Conservation (phyloP, 2,329 filamentous ascomycete genomes). For the Diaporthe ampelina region DNA sequence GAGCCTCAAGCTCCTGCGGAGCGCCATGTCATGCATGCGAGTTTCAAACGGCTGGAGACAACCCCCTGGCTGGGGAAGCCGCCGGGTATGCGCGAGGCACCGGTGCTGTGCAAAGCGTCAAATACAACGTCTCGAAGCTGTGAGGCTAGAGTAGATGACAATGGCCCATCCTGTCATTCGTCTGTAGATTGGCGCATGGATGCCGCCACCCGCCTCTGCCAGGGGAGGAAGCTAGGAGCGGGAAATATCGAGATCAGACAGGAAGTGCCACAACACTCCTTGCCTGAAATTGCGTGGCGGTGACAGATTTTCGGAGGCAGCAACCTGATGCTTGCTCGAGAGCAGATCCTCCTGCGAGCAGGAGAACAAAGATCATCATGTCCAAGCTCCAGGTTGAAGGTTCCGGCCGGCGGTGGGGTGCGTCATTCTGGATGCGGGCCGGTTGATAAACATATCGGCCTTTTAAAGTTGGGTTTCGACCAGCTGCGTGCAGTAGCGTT, state of each 20-base stretch:
- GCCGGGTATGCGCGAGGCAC: slow-evolving; percentile 10
- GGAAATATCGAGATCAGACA: slow-evolving; percentile 24
- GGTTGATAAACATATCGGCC: not conserved
- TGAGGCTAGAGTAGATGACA: slow-evolving; percentile 3
- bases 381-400: not conserved
- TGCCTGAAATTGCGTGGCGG: slow-evolving; percentile 29
- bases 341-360: slow-evolving; percentile 20
- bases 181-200: slow-evolving; percentile 3
- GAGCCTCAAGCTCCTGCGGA: slow-evolving; percentile 23
- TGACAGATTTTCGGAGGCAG: slow-evolving; percentile 26
- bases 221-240: not conserved
- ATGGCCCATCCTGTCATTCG: slow-evolving; percentile 9
- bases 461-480: slow-evolving; percentile 24
- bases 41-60: slow-evolving; percentile 35
- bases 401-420: not conserved
- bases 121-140: not conserved
- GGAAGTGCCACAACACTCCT: not conserved
- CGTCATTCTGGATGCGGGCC: not conserved
- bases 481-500: slow-evolving; percentile 14
- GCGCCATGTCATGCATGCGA: slow-evolving; percentile 29
- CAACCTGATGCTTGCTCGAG: slow-evolving; percentile 1
- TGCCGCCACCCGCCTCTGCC: slow-evolving; percentile 13
- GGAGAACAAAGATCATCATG: not conserved
- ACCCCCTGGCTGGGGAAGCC: slow-evolving; percentile 18
- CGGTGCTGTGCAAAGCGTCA: not conserved